Base-by-base conservation (phyloP, 176 grass and related monocot genomes). In the Bonia amplexicaulis region DNA sequence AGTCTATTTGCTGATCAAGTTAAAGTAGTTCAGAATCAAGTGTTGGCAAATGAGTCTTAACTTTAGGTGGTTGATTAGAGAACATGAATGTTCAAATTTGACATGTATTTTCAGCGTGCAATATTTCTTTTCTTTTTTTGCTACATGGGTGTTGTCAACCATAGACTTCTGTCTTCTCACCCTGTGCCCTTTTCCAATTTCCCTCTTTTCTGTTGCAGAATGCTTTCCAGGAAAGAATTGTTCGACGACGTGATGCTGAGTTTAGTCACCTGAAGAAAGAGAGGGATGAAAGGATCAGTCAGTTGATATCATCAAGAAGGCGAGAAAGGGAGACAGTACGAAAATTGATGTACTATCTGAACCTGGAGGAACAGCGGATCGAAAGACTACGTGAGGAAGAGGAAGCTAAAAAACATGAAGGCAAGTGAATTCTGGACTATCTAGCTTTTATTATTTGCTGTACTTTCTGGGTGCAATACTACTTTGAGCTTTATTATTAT, bases 321-420 rank as follows among this genome's bases (percentile, higher is more conserved):
- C 85, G 37, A 70, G 96, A 94, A 89, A 88, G 90, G 54, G 96
- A 99, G 74, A 93, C 73, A 11, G 86, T 93, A 52, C 87, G 96
- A 46, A 99, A 99, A 76, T 86, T 94, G 59, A 92, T 99, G 54
- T 92, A 81, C 67, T 94, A 81, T 74, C 68, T 99, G 19, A 92
- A 88, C 76, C 13, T 87, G 63, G 96, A 99, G 81, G 91, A 99
- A 82, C 88, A 99, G 68, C 78, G 93, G 12, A 57, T 94, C 13
- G 51, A 85, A 55, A 90, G 62, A 64, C 40, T 57, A 3, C 90
- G 79, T 29, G 89, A 96, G 84, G 93, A 99, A 71, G 91, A 92
- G 81, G 96, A 96, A 89, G 90, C 91, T 41, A 91, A 76, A 69
- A 96, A 96, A 74, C 91, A 10, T 62, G 93, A 99, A 92, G 91